Conservation (phyloP, 176 grass and related monocot genomes). For the Thinopyrum elongatum region DNA sequence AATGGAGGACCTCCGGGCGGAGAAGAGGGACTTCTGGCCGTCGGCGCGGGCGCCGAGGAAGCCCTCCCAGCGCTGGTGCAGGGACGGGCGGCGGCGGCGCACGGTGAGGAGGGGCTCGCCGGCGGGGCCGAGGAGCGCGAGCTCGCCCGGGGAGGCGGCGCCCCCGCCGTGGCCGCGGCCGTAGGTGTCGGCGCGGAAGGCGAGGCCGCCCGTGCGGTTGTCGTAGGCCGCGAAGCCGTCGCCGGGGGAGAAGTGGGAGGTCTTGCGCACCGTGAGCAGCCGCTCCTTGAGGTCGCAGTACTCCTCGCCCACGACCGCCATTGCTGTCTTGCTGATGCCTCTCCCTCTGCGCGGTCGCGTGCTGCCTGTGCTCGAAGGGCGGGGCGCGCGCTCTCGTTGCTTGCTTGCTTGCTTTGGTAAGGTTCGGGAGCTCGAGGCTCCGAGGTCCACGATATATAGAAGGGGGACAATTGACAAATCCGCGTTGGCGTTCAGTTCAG, state of each 20-base stretch:
- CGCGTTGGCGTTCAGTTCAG: neutral
- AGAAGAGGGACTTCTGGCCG: slow-evolving; percentile 76
- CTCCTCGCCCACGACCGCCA: slow-evolving; percentile 57
- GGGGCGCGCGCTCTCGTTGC: neutral
- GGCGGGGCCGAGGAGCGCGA: slow-evolving; percentile 65
- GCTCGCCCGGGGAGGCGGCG: slow-evolving; percentile 51
- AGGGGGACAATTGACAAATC: too few relatives aligned
- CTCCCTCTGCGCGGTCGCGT: neutral
- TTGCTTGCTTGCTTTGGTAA: neutral
- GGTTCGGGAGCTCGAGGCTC: neutral
- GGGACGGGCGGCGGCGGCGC: slow-evolving; percentile 73
- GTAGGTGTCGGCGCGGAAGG: slow-evolving; percentile 87
- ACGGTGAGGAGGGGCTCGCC: slow-evolving; percentile 79
- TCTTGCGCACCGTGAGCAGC: slow-evolving; percentile 94
- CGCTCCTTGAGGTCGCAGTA: slow-evolving; percentile 70
- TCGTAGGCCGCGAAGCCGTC: slow-evolving; percentile 95
- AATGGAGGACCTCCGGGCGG: slow-evolving; percentile 68
- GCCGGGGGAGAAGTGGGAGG: slow-evolving; percentile 73
- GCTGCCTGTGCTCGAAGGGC: neutral
- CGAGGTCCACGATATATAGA: neutral
- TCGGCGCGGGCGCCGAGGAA: slow-evolving; percentile 69
- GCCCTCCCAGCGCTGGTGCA: slow-evolving; percentile 94
- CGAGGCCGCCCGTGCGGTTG: slow-evolving; percentile 63
- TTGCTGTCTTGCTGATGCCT: neutral
- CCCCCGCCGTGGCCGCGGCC: slow-evolving; percentile 40